Conservation (phyloP, 495 filamentous ascomycete species). For the Endocarpon pusillum region DNA sequence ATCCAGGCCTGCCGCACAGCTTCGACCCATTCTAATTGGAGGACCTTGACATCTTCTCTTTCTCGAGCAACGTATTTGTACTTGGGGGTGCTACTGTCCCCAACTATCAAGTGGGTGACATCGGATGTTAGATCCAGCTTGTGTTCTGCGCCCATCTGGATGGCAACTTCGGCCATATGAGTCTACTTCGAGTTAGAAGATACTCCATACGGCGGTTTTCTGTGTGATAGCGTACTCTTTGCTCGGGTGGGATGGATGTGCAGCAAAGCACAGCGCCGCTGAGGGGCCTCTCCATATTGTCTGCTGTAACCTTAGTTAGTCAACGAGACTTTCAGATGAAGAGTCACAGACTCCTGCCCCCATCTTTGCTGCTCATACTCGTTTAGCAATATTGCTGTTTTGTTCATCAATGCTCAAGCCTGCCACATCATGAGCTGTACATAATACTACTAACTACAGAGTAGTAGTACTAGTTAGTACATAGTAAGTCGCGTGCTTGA, state of each 20-base stretch:
- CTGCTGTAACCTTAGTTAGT: no score
- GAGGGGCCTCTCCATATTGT: slow-evolving; percentile 50
- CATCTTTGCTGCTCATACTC: no score
- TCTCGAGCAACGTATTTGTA: slow-evolving; percentile 90
- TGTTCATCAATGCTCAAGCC: no score
- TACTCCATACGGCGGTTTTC: slow-evolving; percentile 1
- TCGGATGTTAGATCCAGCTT: slow-evolving; percentile 86
- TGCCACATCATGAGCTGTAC: no score
- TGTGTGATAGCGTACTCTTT: slow-evolving; percentile 42
- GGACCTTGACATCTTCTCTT: slow-evolving; percentile 64
- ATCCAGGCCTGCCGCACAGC: slow-evolving; percentile 73
- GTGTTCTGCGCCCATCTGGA: slow-evolving; percentile 73
- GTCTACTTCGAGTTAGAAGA: slow-evolving; percentile 32
- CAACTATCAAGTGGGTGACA: slow-evolving; percentile 87
- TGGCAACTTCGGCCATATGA: slow-evolving; percentile 46
- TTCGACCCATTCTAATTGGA: slow-evolving; percentile 67
- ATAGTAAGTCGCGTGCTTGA: no score
- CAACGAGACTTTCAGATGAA: no score
- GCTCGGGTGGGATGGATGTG: slow-evolving; percentile 67
- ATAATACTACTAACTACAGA: no score
- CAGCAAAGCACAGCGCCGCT: slow-evolving; percentile 76
- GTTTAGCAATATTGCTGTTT: no score
- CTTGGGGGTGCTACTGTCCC: slow-evolving; percentile 71
- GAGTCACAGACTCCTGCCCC: no score
- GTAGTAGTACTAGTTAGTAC: no score